These are phyloP conservation scores for Erysiphe pisi DNA, from an alignment of 2,329 filamentous ascomycete species.

Conservation along the genomic window DNA sequence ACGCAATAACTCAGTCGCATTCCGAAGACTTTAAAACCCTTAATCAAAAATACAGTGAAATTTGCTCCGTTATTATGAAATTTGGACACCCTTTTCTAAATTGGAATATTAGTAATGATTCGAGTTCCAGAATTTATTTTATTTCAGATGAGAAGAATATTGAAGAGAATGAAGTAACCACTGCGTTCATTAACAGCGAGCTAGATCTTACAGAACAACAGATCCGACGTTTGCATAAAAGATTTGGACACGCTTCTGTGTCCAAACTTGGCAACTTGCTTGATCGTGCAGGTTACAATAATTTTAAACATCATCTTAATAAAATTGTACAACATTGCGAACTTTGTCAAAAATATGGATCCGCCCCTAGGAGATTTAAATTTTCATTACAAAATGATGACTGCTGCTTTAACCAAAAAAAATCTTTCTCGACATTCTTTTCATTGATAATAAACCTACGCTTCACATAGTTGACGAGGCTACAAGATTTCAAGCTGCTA, in stretches of 20 bases:
- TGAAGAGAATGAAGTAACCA: not conserved
- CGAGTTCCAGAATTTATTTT: no score
- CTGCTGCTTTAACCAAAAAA: conserved; percentile 25
- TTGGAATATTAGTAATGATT: not conserved
- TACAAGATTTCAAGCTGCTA: conserved; percentile 26
- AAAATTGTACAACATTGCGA: not conserved
- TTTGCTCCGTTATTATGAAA: conserved; percentile 2
- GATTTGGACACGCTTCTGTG: not conserved
- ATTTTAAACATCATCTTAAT: not conserved
- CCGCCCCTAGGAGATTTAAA: not conserved
- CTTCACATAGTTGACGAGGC: conserved; percentile 28
- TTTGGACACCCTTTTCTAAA: conserved; percentile 25
- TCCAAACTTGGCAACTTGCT: not conserved
- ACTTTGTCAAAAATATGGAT: not conserved
- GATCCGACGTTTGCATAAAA: not conserved
- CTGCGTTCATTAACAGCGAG: not conserved
- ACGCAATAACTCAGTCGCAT: not conserved
- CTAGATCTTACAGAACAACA: not conserved
- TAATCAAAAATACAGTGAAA: not conserved
- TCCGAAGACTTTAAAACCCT: not conserved
- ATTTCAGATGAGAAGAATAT: not conserved
- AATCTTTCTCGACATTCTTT: conserved; percentile 22
- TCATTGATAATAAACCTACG: not conserved
- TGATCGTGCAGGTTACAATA: not conserved
- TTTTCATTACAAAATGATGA: conserved; percentile 2